These are phyloP conservation scores for Scedosporium aurantiacum DNA, from an alignment of 2,329 filamentous ascomycete genomes.

Conservation along the genomic window DNA sequence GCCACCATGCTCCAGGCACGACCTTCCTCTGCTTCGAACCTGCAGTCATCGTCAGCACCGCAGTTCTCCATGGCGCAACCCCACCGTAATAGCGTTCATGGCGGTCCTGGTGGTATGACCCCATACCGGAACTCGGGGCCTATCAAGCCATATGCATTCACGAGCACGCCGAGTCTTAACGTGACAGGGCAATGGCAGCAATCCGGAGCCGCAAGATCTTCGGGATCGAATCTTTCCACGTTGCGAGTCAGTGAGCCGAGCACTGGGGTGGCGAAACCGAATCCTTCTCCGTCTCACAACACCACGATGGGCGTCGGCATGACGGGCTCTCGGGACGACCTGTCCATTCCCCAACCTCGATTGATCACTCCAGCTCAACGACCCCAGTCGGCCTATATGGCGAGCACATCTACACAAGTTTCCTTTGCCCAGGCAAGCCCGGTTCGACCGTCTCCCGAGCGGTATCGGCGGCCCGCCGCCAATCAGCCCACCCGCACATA, in stretches of 20 bases:
- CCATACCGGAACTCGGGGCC: constrained; percentile 35
- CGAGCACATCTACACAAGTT: constrained; percentile 31
- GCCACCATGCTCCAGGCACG: constrained; percentile 67
- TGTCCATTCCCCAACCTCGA: constrained; percentile 29
- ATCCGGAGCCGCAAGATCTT: constrained; percentile 32
- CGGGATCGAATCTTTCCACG: constrained; percentile 31
- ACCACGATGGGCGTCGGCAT: constrained; percentile 21
- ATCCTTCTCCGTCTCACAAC: constrained; percentile 11
- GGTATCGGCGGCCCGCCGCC: constrained; percentile 61
- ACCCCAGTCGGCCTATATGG: constrained; percentile 31
- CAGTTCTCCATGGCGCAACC: constrained; percentile 37
- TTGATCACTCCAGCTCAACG: constrained; percentile 27
- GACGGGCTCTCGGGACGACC: constrained; percentile 42
- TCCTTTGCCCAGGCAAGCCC: constrained; percentile 46
- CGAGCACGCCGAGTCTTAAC: constrained; percentile 54
- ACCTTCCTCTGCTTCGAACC: constrained; percentile 48
- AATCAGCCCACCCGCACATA: constrained; percentile 29
- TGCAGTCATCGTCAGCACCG: constrained; percentile 37
- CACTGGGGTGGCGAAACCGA: constrained; percentile 22
- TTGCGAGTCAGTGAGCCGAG: constrained; percentile 5
- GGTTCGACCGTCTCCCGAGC: constrained; percentile 63
- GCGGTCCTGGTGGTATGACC: constrained; percentile 26
- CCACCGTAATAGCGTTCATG: constrained; percentile 40
- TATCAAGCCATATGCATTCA: constrained; percentile 69
- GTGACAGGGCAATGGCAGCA: constrained; percentile 42